Conservation (phyloP, 495 filamentous ascomycete genomes). For the Trichoderma asperelloides region DNA sequence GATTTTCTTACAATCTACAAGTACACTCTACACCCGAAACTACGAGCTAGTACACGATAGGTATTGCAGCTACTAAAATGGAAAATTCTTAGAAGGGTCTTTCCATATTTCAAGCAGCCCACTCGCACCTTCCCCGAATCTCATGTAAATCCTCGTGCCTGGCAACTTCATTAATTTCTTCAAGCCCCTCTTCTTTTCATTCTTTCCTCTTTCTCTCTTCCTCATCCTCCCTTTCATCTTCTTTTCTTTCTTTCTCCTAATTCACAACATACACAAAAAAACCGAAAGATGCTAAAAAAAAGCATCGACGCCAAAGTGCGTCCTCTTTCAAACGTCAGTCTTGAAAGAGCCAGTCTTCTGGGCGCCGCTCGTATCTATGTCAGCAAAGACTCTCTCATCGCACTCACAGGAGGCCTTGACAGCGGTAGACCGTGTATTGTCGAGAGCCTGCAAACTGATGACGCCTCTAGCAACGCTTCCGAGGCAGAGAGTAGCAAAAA, state of each 20-base stretch:
- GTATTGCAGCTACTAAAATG: not conserved
- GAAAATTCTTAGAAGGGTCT: conserved; percentile 1
- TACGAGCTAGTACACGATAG: not conserved
- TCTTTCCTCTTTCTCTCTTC: not conserved
- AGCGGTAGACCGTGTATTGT: conserved; percentile 51
- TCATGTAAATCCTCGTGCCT: not conserved
- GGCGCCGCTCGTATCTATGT: conserved; percentile 56
- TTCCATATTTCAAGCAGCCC: not conserved
- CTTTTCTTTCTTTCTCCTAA: not conserved
- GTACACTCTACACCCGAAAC: not conserved
- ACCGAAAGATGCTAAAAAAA: conserved; percentile 2
- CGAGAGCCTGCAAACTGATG: conserved; percentile 29
- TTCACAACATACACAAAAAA: not conserved
- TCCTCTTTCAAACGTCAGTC: conserved; percentile 9
- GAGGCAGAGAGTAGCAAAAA: conserved; percentile 1
- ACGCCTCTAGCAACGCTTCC: conserved; percentile 11
- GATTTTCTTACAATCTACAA: not conserved
- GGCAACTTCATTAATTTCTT: no score
- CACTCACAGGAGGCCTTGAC: conserved; percentile 43
- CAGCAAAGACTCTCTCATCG: conserved; percentile 52
- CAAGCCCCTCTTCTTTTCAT: not conserved
- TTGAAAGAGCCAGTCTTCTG: conserved; percentile 9
- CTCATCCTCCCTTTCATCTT: no score
- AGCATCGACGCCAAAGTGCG: conserved; percentile 10
- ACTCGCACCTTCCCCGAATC: not conserved